These are phyloP conservation scores for Cutaneotrichosporon curvatum DNA, from an alignment of 1,284 basidiomycete genomes.

Conservation along the genomic window DNA sequence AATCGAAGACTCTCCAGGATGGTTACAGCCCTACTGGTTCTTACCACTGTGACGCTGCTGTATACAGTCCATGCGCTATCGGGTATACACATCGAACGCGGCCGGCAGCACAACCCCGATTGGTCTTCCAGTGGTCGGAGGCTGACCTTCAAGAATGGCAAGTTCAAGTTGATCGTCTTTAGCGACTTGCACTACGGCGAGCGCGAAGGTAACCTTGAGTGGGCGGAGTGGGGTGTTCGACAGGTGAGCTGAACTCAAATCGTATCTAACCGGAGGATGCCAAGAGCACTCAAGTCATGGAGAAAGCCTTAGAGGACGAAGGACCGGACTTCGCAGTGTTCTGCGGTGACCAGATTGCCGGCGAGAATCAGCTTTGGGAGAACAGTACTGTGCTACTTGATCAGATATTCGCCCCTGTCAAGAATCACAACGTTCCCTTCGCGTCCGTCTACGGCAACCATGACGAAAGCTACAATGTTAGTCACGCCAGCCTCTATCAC, in stretches of 20 bases:
- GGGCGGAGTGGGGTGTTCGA: conserved; percentile 12
- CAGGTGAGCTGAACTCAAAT: background rate
- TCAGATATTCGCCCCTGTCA: conserved; percentile 13
- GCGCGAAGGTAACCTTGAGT: conserved; percentile 14
- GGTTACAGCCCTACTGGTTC: too few relatives aligned
- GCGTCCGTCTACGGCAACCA: conserved; percentile 19
- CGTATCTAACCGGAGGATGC: conserved; percentile 11
- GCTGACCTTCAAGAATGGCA: conserved; percentile 12
- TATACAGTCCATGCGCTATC: too few relatives aligned
- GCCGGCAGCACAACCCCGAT: too few relatives aligned
- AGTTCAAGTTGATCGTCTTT: conserved; percentile 19
- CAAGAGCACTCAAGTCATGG: conserved; percentile 14
- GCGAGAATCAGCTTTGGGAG: conserved; percentile 21
- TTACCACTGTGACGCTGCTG: too few relatives aligned
- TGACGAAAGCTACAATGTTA: conserved; percentile 26
- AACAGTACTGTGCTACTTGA: conserved; percentile 19
- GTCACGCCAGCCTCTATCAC: conserved; percentile 1
- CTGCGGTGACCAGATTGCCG: conserved; percentile 22
- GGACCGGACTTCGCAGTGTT: conserved; percentile 19
- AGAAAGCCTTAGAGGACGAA: conserved; percentile 14
- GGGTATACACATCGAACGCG: too few relatives aligned
- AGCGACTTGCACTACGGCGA: conserved; percentile 24
- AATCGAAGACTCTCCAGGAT: too few relatives aligned
- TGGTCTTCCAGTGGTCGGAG: conserved; percentile 8
- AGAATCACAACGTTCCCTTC: conserved; percentile 14